A percentile compares a stretch with the other conserved stretches of the same genome.
phyloP scores from a whole-genome alignment of 1,284 basidiomycete genomes.

The Sporisorium graminicola region DNA sequence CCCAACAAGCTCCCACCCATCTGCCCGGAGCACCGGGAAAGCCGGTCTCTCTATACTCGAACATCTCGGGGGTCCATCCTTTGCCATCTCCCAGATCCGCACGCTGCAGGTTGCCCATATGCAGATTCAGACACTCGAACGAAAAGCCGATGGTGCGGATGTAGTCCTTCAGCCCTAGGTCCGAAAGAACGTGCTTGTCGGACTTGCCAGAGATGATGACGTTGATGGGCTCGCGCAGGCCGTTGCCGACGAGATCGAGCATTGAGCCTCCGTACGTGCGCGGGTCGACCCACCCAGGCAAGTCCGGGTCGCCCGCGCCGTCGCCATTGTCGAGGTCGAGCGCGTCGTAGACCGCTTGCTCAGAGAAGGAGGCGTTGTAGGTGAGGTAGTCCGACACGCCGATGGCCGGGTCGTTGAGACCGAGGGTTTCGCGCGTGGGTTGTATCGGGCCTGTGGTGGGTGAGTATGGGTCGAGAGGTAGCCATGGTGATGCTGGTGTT shows the following conservation, averaged over 20 bases:
- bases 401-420: slow-evolving; percentile 33
- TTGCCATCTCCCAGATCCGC: slow-evolving; percentile 88
- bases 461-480: slow-evolving; percentile 28
- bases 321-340: slow-evolving; percentile 48
- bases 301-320: slow-evolving; percentile 37
- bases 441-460: slow-evolving; percentile 4
- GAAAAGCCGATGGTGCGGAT: slow-evolving; percentile 77
- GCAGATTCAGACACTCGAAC: slow-evolving; percentile 86
- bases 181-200: slow-evolving; percentile 79
- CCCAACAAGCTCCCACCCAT: slow-evolving; percentile 69
- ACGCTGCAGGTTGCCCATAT: slow-evolving; percentile 78
- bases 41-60: slow-evolving; percentile 67
- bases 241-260: slow-evolving; percentile 74
- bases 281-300: slow-evolving; percentile 58
- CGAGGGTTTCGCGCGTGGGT: slow-evolving; percentile 31
- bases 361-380: slow-evolving; percentile 44
- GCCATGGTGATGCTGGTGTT: slow-evolving; percentile 15
- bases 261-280: slow-evolving; percentile 55
- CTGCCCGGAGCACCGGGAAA: slow-evolving; percentile 66
- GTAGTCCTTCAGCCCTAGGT: slow-evolving; percentile 83
- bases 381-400: slow-evolving; percentile 21
- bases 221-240: slow-evolving; percentile 90
- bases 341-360: slow-evolving; percentile 39
- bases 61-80: slow-evolving; percentile 72
- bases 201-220: slow-evolving; percentile 86